Percentiles rank a stretch among this genome's conserved stretches.
Conservation (phyloP, 257 asterid species). For the Cynanchum wilfordii region DNA sequence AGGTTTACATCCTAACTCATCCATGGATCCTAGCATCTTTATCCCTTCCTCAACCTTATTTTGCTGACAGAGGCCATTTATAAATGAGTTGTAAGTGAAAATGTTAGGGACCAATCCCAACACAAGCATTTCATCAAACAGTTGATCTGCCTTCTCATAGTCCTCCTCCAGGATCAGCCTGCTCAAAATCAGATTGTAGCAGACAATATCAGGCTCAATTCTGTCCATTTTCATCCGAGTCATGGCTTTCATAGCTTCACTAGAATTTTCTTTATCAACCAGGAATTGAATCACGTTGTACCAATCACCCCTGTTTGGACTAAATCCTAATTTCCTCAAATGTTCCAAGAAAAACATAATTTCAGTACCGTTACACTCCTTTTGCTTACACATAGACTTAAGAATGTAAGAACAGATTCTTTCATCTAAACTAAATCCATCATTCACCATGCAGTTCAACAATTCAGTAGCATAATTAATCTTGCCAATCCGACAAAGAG, state of each 20-base stretch:
- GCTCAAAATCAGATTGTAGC: constrained; percentile 57
- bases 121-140: constrained; percentile 85
- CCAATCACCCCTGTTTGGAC: constrained; percentile 46
- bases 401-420: constrained; percentile 47
- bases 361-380: constrained; percentile 20
- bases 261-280: constrained; percentile 30
- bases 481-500: constrained; percentile 53
- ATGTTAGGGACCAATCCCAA: constrained; percentile 58
- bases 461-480: constrained; percentile 39
- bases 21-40: constrained; percentile 45
- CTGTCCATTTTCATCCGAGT: constrained; percentile 45
- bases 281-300: constrained; percentile 42
- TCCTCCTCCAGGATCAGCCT: constrained; percentile 37
- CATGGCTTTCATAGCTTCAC: constrained; percentile 44
- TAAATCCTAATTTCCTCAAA: constrained; percentile 39
- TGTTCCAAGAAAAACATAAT: constrained; percentile 42
- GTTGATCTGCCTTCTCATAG: constrained; percentile 40
- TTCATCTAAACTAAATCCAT: constrained; percentile 45
- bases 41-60: constrained; percentile 51
- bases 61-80: constrained; percentile 53
- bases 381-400: constrained; percentile 37
- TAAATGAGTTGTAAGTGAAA: constrained; percentile 51
- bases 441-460: constrained; percentile 41
- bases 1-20: constrained; percentile 58
- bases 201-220: constrained; percentile 33